phyloP scores from a whole-genome alignment of 2,329 filamentous ascomycete genomes.

The Harringtonia lauricola region DNA sequence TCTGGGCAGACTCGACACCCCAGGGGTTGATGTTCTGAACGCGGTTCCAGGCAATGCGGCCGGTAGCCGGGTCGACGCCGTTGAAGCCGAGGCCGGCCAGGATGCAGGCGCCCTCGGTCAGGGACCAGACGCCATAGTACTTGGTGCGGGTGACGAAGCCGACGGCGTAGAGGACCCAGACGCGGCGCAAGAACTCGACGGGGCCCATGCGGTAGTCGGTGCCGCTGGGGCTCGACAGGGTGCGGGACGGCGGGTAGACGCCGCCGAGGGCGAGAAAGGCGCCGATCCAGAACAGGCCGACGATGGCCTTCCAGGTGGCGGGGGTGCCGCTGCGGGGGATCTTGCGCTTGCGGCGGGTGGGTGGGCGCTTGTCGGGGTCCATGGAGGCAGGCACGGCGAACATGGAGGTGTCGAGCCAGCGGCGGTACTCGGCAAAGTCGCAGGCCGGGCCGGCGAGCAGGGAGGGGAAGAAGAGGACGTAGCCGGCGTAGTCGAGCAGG shows the following conservation, averaged over 20 bases:
- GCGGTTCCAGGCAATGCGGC: slow-evolving; percentile 80
- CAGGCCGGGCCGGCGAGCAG: slow-evolving; percentile 86
- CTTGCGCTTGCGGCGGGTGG: slow-evolving; percentile 78
- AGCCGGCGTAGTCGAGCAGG: slow-evolving; percentile 74
- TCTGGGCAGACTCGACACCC: slow-evolving; percentile 82
- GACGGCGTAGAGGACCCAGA: slow-evolving; percentile 76
- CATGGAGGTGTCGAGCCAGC: slow-evolving; percentile 90
- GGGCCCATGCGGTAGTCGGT: slow-evolving; percentile 50
- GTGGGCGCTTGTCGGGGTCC: slow-evolving; percentile 77
- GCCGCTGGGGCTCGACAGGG: slow-evolving; percentile 34
- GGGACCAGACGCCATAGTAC: slow-evolving; percentile 92
- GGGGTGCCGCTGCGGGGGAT: slow-evolving; percentile 87
- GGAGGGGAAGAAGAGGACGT: slow-evolving; percentile 90
- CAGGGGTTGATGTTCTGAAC: slow-evolving; percentile 81
- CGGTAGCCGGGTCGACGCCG: slow-evolving; percentile 74
- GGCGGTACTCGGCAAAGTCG: slow-evolving; percentile 84
- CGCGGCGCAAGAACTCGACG: slow-evolving; percentile 48
- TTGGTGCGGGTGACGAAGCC: slow-evolving; percentile 75
- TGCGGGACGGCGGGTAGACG: slow-evolving; percentile 44
- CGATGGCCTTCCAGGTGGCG: slow-evolving; percentile 62
- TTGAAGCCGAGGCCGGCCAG: slow-evolving; percentile 90
- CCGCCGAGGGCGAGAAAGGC: slow-evolving; percentile 58
- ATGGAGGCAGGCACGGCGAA: slow-evolving; percentile 74
- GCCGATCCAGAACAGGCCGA: slow-evolving; percentile 69
- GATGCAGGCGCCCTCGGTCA: slow-evolving; percentile 92